Conservation (phyloP, 352 stramenopile species). For the Phytophthora quininea region DNA sequence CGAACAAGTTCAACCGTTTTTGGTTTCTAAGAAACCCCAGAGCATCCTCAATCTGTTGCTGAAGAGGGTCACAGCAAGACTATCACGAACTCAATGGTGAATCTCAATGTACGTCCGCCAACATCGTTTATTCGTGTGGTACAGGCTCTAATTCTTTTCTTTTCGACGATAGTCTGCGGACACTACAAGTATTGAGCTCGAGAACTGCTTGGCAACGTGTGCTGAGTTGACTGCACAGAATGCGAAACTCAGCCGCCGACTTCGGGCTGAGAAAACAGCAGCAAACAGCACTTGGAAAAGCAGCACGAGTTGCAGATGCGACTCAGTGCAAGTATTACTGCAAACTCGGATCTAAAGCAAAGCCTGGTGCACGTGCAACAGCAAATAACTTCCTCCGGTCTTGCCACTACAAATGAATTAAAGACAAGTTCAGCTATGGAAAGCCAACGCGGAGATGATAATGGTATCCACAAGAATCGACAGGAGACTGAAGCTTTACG, state of each 20-base stretch:
- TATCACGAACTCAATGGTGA: constrained; percentile 9
- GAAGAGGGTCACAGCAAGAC: not conserved
- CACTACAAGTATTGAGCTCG: constrained; percentile 14
- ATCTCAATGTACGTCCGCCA: constrained; percentile 12
- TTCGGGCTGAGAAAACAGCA: constrained; percentile 33
- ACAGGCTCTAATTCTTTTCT: not conserved
- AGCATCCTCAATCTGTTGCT: not conserved
- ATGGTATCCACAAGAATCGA: not conserved
- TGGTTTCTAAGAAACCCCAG: constrained; percentile 19
- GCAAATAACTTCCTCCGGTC: constrained; percentile 6
- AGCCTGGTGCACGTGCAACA: constrained; percentile 12
- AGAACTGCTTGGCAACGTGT: constrained; percentile 31
- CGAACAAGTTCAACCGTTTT: constrained; percentile 14
- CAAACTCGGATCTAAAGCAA: constrained; percentile 23
- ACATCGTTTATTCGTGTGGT: not conserved
- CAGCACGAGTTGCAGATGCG: constrained; percentile 26
- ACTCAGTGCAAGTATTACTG: constrained; percentile 22
- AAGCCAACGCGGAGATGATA: too few relatives aligned
- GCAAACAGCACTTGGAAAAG: constrained; percentile 27
- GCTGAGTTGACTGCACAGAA: constrained; percentile 37
- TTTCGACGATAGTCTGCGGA: not conserved
- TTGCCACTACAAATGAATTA: too few relatives aligned
- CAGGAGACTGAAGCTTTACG: constrained; percentile 18
- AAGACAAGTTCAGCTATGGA: too few relatives aligned
- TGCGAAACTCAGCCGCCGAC: constrained; percentile 26